Evolutionary conservation across 2,329 filamentous ascomycete species (phyloP), one percentile per base, ranked within the genome.

Genomic region (Aureobasidium sp.): DNA sequence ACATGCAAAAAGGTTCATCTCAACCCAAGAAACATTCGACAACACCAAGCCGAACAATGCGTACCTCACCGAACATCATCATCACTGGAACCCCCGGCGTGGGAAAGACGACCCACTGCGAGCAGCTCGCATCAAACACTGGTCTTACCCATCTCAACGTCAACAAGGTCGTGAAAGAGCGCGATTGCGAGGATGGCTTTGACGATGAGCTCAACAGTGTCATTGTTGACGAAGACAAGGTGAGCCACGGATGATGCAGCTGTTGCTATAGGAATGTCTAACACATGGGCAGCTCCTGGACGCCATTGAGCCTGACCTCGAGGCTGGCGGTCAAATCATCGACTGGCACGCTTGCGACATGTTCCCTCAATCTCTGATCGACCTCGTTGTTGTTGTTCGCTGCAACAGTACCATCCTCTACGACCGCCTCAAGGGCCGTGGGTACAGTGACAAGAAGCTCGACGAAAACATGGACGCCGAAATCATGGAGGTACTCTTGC

Each of bases 311-410:
- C 83, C 89, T 60, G 87, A 94, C 63, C 81, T 89, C 40, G 82
- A 86, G 64, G 76, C 82, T 21, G 93, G 93, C 61, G 94, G 94
- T 21, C 89, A 85, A 73, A 85, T 99, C 67, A 88, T 99, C 69
- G 94, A 99, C 77, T 99, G 94, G 93, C 94, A 99, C 75, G 93
- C 92, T 2, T 97, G 93, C 77, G 94, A 97, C 69, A 77, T 97
- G 23, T 97, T 97, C 70, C 94, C 94, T 2, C 86, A 88, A 71
- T 88, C 88, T 69, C 95, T 92, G 90, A 88, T 99, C 70, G 94
- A 99, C 72, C 82, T 99, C 2, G 92, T 99, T 0, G 88, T 97
- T 5, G 94, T 99, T 60, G 74, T 99, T 64, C 82, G 94, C 47
- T 90, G 89, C 60, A 85, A 94, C 67, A 91, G 90, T 19, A 84